Base-by-base conservation (phyloP, 257 asterid genomes). In the Gentiana macrophylla region DNA sequence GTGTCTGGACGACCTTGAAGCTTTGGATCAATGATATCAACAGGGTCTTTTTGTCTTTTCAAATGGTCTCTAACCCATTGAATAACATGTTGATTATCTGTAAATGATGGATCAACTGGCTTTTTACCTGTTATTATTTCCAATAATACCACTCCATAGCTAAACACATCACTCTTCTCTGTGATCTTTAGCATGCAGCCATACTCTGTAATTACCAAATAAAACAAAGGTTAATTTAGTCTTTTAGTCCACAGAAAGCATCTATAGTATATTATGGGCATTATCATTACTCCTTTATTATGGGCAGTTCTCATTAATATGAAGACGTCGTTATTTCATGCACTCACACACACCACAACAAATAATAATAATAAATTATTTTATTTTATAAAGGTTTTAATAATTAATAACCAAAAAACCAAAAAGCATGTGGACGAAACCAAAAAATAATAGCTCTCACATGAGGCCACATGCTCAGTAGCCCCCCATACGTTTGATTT, bases 41-140 rank as follows among this genome's bases (percentile, higher is more conserved):
- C 72, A 0, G 94, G 94, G 56, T 87, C 83, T 56, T 52, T 60
- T 50, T 82, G 80, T 69, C 76, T 66, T 71, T 74, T 84, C 3
- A 84, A 60, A 64, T 74, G 92, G 2, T 82, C 79, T 2, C 87
- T 80, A 6, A 73, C 92, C 94, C 94, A 87, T 53, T 87, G 94
- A 33, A 84, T 73, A 2, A 87, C 72, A 10, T 87, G 94, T 41
- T 78, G 86, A 3, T 79, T 84, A 1, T 84, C 92, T 0, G 92
- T 78, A 69, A 84, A 87, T 1, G 89, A 74, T 12, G 89, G 80
- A 66, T 87, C 96, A 0, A 72, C 82, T 0, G 96, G 96, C 35
- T 73, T 75, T 55, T 80, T 84, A 6, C 96, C 93, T 0, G 94
- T 84, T 65, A 84, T 76, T 69, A 76, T 71, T 53, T 87, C 96